A percentile compares a stretch with the other conserved stretches of the same genome.
Conservation (phyloP, 345 rosid genomes). For the Erucastrum elatum region DNA sequence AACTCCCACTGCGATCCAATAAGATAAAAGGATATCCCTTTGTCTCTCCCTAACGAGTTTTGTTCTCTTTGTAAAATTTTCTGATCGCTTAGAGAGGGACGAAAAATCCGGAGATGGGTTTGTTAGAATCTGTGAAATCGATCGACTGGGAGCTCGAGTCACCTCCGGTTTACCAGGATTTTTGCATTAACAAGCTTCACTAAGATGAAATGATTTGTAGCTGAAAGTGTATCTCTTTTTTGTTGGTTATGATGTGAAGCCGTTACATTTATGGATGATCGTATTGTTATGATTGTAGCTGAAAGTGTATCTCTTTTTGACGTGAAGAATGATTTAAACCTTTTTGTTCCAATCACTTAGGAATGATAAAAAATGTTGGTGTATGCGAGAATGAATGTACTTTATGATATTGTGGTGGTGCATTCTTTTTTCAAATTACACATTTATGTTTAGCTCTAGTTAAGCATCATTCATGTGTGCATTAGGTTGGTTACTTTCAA, state of each 20-base stretch:
- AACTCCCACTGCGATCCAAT: background rate
- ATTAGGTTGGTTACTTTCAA: conserved; percentile 1
- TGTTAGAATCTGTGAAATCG: conserved; percentile 45
- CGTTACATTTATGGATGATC: background rate
- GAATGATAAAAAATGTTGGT: background rate
- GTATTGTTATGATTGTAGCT: background rate
- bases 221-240: conserved; percentile 9
- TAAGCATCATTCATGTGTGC: conserved; percentile 12
- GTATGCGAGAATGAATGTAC: background rate
- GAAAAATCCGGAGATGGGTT: conserved; percentile 47
- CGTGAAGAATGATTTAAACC: conserved; percentile 5
- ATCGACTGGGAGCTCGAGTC: conserved; percentile 74
- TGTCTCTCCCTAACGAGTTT: no score
- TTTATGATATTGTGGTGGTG: background rate
- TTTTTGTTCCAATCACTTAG: background rate
- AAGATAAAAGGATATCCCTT: conserved; percentile 1
- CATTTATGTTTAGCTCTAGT: background rate
- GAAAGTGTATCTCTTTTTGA: conserved; percentile 11
- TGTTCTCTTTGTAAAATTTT: background rate
- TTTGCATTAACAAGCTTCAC: conserved; percentile 16
- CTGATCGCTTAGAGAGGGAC: background rate
- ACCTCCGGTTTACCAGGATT: conserved; percentile 70
- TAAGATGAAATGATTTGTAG: conserved; percentile 15
- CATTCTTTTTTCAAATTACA: background rate
- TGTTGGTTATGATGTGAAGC: background rate